These are phyloP conservation scores for Podaxis carcinomalis DNA, from an alignment of 768 basidiomycete species.

Conservation along the genomic window DNA sequence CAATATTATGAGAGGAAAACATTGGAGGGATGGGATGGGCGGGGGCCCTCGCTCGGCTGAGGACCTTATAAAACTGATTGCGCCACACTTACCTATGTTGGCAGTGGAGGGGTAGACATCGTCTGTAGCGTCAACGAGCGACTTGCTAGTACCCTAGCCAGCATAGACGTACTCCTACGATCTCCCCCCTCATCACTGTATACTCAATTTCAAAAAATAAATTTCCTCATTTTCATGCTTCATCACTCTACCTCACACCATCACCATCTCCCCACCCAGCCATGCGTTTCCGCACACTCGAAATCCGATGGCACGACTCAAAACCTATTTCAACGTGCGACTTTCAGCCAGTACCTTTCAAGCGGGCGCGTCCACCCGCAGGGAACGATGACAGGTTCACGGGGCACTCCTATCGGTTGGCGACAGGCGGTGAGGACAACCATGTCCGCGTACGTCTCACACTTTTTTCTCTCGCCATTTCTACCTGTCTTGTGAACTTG, in stretches of 20 bases:
- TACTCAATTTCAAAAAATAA: not conserved
- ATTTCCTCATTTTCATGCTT: not conserved
- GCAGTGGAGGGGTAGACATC: not conserved
- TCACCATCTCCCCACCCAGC: conserved; percentile 1
- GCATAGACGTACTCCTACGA: not conserved
- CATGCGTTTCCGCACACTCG: conserved; percentile 88
- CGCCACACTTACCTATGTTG: conserved; percentile 7
- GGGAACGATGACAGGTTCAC: conserved; percentile 53
- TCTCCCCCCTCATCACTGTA: not conserved
- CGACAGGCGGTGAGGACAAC: conserved; percentile 95
- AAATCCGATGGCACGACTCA: conserved; percentile 95
- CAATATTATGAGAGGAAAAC: not conserved
- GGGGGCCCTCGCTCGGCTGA: not conserved
- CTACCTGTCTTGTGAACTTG: conserved; percentile 4
- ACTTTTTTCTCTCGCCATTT: not conserved
- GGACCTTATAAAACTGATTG: not conserved
- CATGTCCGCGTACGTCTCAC: conserved; percentile 80
- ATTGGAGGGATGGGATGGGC: not conserved
- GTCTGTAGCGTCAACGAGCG: not conserved
- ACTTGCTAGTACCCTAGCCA: not conserved
- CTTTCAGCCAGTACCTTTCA: conserved; percentile 83
- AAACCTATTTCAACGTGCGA: conserved; percentile 96
- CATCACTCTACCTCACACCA: not conserved
- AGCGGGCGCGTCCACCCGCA: conserved; percentile 67
- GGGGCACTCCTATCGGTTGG: conserved; percentile 80